Evolutionary conservation across 192 early-diverging fungal genomes (phyloP), one percentile per base, ranked within the genome.

Genomic region (Coemansia sp.): DNA sequence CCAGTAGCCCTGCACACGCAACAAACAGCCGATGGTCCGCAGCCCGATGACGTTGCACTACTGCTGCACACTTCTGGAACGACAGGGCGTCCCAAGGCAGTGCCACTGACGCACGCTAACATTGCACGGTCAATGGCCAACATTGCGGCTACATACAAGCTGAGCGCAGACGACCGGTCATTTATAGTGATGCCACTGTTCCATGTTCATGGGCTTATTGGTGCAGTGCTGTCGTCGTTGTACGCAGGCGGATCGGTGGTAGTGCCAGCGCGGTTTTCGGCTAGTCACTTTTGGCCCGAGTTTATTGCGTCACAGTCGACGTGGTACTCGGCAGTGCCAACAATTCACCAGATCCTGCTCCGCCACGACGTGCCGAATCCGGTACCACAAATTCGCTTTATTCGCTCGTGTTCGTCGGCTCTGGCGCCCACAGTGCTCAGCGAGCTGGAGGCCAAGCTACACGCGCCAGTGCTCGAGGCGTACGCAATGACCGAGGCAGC

Each of bases 401-500:
- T 94, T 55, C 87, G 91, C 57, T 91, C 88, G 27, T 94, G 91
- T 68, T 90, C 88, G 10, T 85, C 92, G 2, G 86, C 86, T 27
- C 76, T 90, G 58, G 89, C 91, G 10, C 92, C 92, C 21, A 68
- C 82, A 0, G 86, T 87, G 15, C 73, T 93, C 22, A 69, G 83
- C 38, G 80, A 86, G 17, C 72, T 94, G 4, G 91, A 94, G 75
- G 41, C 74, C 37, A 65, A 63, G 21, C 86, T 88, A 56, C 65
- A 83, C 9, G 90, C 88, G 1, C 91, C 90, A 12, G 89, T 94
- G 3, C 70, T 94, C 38, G 90, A 91, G 72, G 91, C 91, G 0
- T 92, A 93, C 62, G 89, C 92, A 19, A 92, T 93, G 90, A 91
- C 90, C 4, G 93, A 94, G 79, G 90, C 91, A n/a, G 70, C 90